A percentile compares a stretch with the other conserved stretches of the same genome.
phyloP scores from a whole-genome alignment of 306 rosid genomes.

The Sicyos edulis region DNA sequence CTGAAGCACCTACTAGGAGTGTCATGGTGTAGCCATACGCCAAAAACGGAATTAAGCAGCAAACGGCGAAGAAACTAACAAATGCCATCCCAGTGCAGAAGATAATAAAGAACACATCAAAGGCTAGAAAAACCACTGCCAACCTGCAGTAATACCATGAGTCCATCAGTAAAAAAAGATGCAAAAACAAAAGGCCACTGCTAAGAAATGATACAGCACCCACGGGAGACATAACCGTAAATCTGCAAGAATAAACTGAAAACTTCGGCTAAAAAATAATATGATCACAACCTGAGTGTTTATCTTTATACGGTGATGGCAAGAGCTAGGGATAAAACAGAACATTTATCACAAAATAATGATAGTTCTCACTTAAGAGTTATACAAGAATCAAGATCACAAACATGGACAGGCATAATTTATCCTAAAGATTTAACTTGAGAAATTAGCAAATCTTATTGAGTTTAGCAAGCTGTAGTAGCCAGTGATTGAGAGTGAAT shows the following conservation, averaged over 20 bases:
- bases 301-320: too few species aligned
- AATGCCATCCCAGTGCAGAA: constrained; percentile 68
- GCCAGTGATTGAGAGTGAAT: background rate
- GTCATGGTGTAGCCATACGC: constrained; percentile 63
- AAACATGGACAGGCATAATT: background rate
- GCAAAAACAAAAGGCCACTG: background rate
- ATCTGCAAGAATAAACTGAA: background rate
- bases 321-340: background rate
- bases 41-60: constrained; percentile 55
- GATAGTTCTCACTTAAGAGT: background rate
- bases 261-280: background rate
- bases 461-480: background rate
- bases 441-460: background rate
- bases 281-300: too few species aligned
- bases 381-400: background rate
- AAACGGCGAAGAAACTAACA: constrained; percentile 58
- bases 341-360: background rate
- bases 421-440: background rate
- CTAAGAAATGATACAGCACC: background rate
- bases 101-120: constrained; percentile 69
- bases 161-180: background rate
- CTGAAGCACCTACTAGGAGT: constrained; percentile 71
- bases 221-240: background rate
- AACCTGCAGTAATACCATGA: constrained; percentile 50
- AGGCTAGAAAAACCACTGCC: constrained; percentile 76